Percentiles rank a stretch among this genome's conserved stretches.
phyloP scores from a whole-genome alignment of 495 filamentous ascomycete species.

The Xylaria flabelliformis region DNA sequence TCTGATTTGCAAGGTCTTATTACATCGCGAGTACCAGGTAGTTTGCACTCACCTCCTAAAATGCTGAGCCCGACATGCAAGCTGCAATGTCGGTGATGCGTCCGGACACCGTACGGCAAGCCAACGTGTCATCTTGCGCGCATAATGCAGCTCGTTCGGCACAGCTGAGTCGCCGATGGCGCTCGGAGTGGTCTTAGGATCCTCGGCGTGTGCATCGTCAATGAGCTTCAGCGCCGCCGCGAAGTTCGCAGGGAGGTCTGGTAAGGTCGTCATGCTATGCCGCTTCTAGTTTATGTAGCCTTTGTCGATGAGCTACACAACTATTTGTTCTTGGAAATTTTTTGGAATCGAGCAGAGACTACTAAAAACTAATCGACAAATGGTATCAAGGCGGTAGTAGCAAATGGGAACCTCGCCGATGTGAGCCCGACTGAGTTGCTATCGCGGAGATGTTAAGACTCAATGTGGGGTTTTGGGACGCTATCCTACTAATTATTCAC shows the following conservation, averaged over 20 bases:
- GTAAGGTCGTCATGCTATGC: conserved; percentile 33
- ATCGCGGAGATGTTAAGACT: neutral
- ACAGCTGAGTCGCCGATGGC: conserved; percentile 32
- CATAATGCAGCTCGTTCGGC: conserved; percentile 82
- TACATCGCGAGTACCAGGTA: neutral
- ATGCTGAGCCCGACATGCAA: conserved; percentile 84
- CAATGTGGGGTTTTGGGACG: conserved; percentile 14
- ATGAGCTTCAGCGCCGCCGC: conserved; percentile 63
- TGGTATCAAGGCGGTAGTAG: neutral
- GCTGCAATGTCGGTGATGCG: conserved; percentile 67
- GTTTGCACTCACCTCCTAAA: conserved; percentile 52
- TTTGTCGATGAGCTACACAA: neutral
- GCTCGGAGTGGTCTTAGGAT: conserved; percentile 60
- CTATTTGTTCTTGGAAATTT: neutral
- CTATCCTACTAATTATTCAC: neutral
- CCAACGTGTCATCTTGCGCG: conserved; percentile 75
- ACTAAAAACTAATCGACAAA: neutral
- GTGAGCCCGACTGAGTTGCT: neutral
- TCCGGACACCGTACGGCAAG: conserved; percentile 60
- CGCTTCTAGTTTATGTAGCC: neutral
- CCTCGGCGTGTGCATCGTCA: conserved; percentile 73
- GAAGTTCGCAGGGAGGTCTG: conserved; percentile 38
- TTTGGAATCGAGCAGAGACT: neutral
- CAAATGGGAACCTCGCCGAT: neutral
- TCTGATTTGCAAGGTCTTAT: neutral